A percentile compares a stretch with the other conserved stretches of the same genome.
These are phyloP conservation scores for Wickerhamiella kazuoi DNA, from an alignment of 805 yeast genomes.

Conservation along the genomic window DNA sequence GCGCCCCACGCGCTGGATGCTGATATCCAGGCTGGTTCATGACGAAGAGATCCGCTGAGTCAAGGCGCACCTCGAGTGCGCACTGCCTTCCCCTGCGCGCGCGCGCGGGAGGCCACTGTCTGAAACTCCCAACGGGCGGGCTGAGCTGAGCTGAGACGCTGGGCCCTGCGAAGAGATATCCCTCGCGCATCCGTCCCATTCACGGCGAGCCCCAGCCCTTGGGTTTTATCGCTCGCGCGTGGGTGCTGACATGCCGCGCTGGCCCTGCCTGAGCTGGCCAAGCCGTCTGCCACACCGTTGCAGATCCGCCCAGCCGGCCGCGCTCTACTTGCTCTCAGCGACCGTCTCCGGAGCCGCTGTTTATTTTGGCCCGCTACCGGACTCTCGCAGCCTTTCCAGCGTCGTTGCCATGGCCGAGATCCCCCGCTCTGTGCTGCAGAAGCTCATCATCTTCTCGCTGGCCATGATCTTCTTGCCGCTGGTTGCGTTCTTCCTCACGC, in stretches of 20 bases:
- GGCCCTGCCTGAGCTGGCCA: not conserved
- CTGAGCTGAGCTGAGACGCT: not conserved
- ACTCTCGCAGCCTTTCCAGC: not conserved
- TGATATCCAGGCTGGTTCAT: slow-evolving; percentile 6
- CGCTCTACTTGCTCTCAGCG: not conserved
- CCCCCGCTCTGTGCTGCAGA: slow-evolving; percentile 22
- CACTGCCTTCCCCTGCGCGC: not conserved
- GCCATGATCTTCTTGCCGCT: slow-evolving; percentile 54
- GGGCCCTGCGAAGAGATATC: not conserved
- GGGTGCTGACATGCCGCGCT: not conserved
- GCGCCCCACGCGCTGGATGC: slow-evolving; percentile 1
- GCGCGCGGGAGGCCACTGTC: too few species aligned
- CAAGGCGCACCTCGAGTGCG: not conserved
- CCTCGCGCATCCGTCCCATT: not conserved
- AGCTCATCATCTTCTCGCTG: slow-evolving; percentile 49
- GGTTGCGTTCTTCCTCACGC: slow-evolving; percentile 31
- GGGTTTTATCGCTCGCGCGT: not conserved
- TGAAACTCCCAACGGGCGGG: too few species aligned
- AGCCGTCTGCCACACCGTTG: not conserved
- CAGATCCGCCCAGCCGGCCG: not conserved
- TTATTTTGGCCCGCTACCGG: not conserved
- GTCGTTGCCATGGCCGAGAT: slow-evolving; percentile 7
- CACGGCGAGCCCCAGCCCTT: not conserved
- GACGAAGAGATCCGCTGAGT: not conserved
- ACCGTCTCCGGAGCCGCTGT: not conserved